Base-by-base conservation (phyloP, 2,329 filamentous ascomycete species). In the Colletotrichum sp. region DNA sequence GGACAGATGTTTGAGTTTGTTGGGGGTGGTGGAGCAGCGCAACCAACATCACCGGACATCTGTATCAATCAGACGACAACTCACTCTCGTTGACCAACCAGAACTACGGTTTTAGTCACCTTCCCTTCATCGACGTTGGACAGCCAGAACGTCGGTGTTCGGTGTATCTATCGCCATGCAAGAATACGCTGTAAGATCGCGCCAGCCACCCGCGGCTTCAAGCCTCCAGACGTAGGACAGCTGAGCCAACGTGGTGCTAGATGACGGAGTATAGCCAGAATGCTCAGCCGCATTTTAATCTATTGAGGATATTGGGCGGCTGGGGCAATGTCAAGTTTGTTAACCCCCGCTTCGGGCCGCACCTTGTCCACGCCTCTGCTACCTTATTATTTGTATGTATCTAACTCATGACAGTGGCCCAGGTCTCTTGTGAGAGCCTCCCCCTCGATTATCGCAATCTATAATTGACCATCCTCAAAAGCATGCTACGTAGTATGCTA, bases 401-500 rank as follows among this genome's bases (percentile, higher is more conserved):
- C 10, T 65, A 12, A 70, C 30, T 18, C 3, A 18, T 18, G 6
- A 4, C 2, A 73, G 71, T 32, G 71, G 66, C 1, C 71, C 66
- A 3, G 71, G 71, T 10, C 66, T 73, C 10, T 60, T 73, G 66
- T 73, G 13, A 66, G 62, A 2, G 2, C 36, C 16, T 0, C 24
- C 18, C 8, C 1, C 56, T n/a, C 28, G 12, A 30, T 13, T 2
- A 13, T 3, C 5, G 1, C 36, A 0, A 24, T 21, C 16, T 1
- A 30, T 12, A 0, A n/a, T 21, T 52, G 18, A 18, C 16, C 8
- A 32, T 10, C 2, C 4, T 9, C n/a, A 58, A 30, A 15, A 79
- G 79, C 26, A 80, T 80, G 79, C 76, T 80, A 8, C 79, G 78
- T n/a, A 79, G 79, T 65, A 77, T 80, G 73, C n/a, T 79, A 2